A percentile compares a stretch with the other conserved stretches of the same genome.
Evolutionary conservation across 257 asterid genomes (phyloP).

Genomic region (Verbena officinalis): DNA sequence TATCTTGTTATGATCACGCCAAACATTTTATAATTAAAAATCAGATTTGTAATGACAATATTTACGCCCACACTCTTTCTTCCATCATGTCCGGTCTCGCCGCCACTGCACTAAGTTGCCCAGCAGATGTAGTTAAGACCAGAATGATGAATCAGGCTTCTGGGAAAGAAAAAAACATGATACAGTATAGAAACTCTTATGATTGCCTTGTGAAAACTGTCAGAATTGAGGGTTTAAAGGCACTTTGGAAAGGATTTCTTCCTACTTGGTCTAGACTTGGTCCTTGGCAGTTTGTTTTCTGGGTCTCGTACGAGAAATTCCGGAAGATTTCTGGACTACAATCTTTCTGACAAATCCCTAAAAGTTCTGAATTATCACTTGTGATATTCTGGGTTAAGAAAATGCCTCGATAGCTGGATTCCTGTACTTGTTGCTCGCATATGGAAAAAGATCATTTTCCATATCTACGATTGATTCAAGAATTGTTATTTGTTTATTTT

Average conservation of each 20-base stretch:
- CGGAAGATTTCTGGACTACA: slow-evolving; percentile 66
- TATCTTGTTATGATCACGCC: slow-evolving; percentile 87
- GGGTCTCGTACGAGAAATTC: slow-evolving; percentile 83
- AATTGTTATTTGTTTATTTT: slow-evolving; percentile 10
- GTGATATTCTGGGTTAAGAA: slow-evolving; percentile 10
- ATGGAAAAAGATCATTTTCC: background rate
- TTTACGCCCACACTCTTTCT: slow-evolving; percentile 78
- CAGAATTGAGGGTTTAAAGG: slow-evolving; percentile 73
- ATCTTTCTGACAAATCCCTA: slow-evolving; percentile 49
- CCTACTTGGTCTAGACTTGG: slow-evolving; percentile 98
- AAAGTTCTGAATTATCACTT: background rate
- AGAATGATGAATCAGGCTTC: slow-evolving; percentile 74
- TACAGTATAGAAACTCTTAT: slow-evolving; percentile 55
- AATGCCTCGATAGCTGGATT: background rate
- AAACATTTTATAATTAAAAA: slow-evolving; percentile 57
- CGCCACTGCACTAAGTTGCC: slow-evolving; percentile 82
- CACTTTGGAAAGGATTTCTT: slow-evolving; percentile 85
- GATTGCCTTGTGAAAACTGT: slow-evolving; percentile 78
- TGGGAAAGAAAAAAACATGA: slow-evolving; percentile 29
- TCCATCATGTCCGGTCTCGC: slow-evolving; percentile 78
- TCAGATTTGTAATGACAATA: slow-evolving; percentile 61
- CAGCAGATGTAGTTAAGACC: slow-evolving; percentile 87
- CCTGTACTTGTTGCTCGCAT: slow-evolving; percentile 4
- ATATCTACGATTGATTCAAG: background rate
- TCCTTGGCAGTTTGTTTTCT: slow-evolving; percentile 96